Conservation (phyloP, 768 basidiomycete genomes). For the Infundibulicybe gibba region DNA sequence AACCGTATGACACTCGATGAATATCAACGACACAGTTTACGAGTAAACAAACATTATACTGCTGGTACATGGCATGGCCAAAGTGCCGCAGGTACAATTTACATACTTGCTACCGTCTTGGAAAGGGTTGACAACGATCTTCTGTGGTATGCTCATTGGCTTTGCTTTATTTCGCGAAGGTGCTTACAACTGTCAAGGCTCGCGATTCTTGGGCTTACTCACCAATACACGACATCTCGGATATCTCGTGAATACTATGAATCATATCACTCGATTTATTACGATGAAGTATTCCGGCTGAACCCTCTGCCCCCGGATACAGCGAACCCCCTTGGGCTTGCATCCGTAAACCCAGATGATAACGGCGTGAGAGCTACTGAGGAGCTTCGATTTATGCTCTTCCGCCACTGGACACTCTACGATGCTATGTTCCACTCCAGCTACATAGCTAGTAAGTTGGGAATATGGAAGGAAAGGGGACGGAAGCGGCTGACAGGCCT, state of each 20-base stretch:
- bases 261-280: slow-evolving; percentile 70
- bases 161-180: neutral
- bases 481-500: slow-evolving; percentile 86
- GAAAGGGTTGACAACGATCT: slow-evolving; percentile 93
- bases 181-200: slow-evolving; percentile 49
- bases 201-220: slow-evolving; percentile 89
- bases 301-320: slow-evolving; percentile 57
- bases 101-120: slow-evolving; percentile 85
- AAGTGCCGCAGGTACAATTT: slow-evolving; percentile 85
- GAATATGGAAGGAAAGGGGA: slow-evolving; percentile 95
- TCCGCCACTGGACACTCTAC: slow-evolving; percentile 97
- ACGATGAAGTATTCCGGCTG: slow-evolving; percentile 91
- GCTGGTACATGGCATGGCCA: slow-evolving; percentile 86
- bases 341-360: slow-evolving; percentile 78
- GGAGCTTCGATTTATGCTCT: slow-evolving; percentile 91
- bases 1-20: slow-evolving; percentile 68
- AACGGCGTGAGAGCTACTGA: slow-evolving; percentile 76
- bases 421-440: slow-evolving; percentile 98
- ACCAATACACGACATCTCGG: slow-evolving; percentile 84
- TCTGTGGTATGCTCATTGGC: slow-evolving; percentile 63
- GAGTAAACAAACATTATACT: slow-evolving; percentile 79
- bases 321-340: slow-evolving; percentile 24
- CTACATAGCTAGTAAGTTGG: slow-evolving; percentile 92
- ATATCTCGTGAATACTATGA: slow-evolving; percentile 89
- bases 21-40: slow-evolving; percentile 55